A percentile compares a stretch with the other conserved stretches of the same genome.
phyloP scores from a whole-genome alignment of 176 grass and related monocot species.

The Carex cristatella region DNA sequence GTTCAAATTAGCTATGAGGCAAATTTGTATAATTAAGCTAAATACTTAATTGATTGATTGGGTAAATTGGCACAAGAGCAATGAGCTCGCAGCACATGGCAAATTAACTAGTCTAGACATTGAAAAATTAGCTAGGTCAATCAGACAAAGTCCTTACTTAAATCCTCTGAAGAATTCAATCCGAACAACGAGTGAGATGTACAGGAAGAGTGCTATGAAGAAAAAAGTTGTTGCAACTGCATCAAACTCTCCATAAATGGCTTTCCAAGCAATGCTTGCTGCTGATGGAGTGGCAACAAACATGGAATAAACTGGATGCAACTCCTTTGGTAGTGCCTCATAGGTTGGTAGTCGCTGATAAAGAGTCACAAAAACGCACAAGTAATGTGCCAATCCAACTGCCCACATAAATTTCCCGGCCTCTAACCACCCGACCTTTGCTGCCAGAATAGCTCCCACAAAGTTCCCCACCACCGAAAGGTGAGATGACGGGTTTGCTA shows the following conservation, averaged over 20 bases:
- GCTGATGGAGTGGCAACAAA: constrained; percentile 97
- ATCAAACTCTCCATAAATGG: constrained; percentile 86
- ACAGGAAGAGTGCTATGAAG: constrained; percentile 91
- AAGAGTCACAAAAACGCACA: constrained; percentile 88
- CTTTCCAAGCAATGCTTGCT: constrained; percentile 75
- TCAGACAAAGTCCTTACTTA: constrained; percentile 29
- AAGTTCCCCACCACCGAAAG: constrained; percentile 98
- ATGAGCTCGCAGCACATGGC: neutral
- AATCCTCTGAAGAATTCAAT: constrained; percentile 99
- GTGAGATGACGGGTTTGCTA: constrained; percentile 93
- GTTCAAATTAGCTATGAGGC: neutral
- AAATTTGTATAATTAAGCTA: neutral
- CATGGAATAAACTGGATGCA: constrained; percentile 98
- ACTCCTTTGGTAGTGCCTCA: constrained; percentile 90
- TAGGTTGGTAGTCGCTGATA: constrained; percentile 92
- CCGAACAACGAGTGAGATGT: constrained; percentile 79
- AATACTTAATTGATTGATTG: neutral
- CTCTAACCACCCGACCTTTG: constrained; percentile 80
- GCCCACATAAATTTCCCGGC: constrained; percentile 88
- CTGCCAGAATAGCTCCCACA: constrained; percentile 86
- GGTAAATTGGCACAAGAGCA: neutral
- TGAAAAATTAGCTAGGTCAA: neutral
- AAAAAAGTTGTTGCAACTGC: constrained; percentile 72
- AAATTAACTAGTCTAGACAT: neutral
- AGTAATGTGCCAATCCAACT: constrained; percentile 80